Percentiles rank a stretch among this genome's conserved stretches.
Evolutionary conservation across 768 basidiomycete species (phyloP).

Genomic region (Candolleomyces eurysporus): DNA sequence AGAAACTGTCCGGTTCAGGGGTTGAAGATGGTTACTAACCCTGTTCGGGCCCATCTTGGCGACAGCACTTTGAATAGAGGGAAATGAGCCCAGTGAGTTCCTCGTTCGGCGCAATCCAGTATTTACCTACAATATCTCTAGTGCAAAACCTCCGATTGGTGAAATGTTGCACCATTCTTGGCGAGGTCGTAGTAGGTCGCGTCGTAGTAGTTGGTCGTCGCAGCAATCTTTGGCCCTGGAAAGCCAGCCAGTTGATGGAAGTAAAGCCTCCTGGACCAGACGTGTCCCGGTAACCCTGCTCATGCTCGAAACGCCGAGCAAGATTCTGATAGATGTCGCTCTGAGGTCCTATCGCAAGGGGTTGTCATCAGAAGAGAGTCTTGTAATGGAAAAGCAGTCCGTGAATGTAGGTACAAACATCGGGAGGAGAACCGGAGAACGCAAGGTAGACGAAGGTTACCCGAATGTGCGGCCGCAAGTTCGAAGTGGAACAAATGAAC

Average conservation of each 20-base stretch:
- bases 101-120: neutral
- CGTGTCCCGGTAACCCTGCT: too few species aligned
- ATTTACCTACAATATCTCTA: conserved; percentile 18
- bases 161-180: conserved; percentile 21
- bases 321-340: too few species aligned
- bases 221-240: conserved; percentile 29
- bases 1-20: neutral
- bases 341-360: too few species aligned
- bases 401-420: too few species aligned
- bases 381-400: too few species aligned
- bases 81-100: neutral
- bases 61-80: conserved; percentile 26
- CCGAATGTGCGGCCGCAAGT: too few species aligned
- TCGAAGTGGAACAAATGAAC: too few species aligned
- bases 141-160: conserved; percentile 25
- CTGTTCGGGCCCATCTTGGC: conserved; percentile 36
- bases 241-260: conserved; percentile 25
- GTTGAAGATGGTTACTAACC: conserved; percentile 16
- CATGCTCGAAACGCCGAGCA: too few species aligned
- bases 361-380: too few species aligned
- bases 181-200: conserved; percentile 25
- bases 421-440: too few species aligned
- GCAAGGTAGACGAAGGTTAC: too few species aligned
- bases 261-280: conserved; percentile 10
- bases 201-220: conserved; percentile 23